phyloP scores from a whole-genome alignment of 768 basidiomycete genomes.

The Pholiota conissans region DNA sequence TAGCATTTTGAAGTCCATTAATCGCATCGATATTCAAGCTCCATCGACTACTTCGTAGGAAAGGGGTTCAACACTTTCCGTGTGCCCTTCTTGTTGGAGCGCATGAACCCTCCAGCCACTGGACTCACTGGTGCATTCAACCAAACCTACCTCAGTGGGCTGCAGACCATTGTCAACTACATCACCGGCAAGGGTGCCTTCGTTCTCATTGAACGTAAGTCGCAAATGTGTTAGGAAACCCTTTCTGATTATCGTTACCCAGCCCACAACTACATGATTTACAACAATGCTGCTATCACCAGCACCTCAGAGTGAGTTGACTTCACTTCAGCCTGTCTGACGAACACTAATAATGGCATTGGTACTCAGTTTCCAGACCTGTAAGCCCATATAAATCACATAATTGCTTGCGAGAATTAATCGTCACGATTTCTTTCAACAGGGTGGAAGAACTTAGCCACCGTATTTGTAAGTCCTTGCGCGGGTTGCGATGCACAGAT shows the following conservation, averaged over 20 bases:
- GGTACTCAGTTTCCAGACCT: conserved; percentile 44
- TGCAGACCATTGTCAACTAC: conserved; percentile 55
- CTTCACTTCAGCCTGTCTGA: background rate
- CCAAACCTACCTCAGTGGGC: conserved; percentile 48
- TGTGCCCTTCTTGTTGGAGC: conserved; percentile 60
- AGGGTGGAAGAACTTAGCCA: conserved; percentile 62
- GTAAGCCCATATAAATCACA: conserved; percentile 26
- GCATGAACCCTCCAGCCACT: conserved; percentile 49
- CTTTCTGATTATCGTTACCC: background rate
- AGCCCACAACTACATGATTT: conserved; percentile 66
- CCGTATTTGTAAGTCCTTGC: conserved; percentile 53
- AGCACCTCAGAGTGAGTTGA: conserved; percentile 45
- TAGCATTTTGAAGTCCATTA: background rate
- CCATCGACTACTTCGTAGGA: conserved; percentile 51
- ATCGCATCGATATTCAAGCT: conserved; percentile 16
- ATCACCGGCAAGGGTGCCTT: conserved; percentile 61
- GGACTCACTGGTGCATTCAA: conserved; percentile 58
- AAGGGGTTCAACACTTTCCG: conserved; percentile 66
- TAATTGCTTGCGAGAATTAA: background rate
- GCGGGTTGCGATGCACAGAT: too few relatives aligned
- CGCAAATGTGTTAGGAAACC: background rate
- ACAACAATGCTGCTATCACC: conserved; percentile 51
- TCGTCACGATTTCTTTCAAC: background rate
- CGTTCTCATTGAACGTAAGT: conserved; percentile 56
- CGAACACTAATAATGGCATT: background rate